Evolutionary conservation across 1,284 basidiomycete species (phyloP).

Genomic region (Neolentinus lepideus): DNA sequence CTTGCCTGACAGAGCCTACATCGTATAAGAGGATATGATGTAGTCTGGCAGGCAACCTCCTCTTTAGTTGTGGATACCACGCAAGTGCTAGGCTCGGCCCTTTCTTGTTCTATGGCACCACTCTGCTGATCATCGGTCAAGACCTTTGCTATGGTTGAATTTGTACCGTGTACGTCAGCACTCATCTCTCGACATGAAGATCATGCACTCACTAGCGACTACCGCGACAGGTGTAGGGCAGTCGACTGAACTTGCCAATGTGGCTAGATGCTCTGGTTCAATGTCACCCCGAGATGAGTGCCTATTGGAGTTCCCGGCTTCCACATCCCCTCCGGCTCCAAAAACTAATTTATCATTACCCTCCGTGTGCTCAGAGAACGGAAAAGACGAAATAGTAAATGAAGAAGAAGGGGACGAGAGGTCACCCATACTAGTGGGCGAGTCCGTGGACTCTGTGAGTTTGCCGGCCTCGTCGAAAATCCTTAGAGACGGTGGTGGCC

Average conservation of each 20-base stretch:
- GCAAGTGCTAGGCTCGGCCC: background rate
- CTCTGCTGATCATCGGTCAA: background rate
- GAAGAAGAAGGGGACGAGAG: background rate
- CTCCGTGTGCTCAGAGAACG: background rate
- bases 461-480: background rate
- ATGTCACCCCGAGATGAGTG: background rate
- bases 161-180: background rate
- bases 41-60: background rate
- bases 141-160: background rate
- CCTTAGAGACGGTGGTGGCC: background rate
- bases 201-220: background rate
- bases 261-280: background rate
- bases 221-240: background rate
- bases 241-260: background rate
- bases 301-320: background rate
- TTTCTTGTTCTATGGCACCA: background rate
- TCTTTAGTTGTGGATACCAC: background rate
- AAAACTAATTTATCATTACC: background rate
- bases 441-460: background rate
- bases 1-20: constrained; percentile 6
- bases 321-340: background rate
- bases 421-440: background rate
- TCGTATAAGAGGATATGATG: background rate
- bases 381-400: background rate
- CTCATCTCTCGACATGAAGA: background rate